These are phyloP conservation scores for Suillus alpinus DNA, from an alignment of 768 basidiomycete genomes.

Conservation along the genomic window DNA sequence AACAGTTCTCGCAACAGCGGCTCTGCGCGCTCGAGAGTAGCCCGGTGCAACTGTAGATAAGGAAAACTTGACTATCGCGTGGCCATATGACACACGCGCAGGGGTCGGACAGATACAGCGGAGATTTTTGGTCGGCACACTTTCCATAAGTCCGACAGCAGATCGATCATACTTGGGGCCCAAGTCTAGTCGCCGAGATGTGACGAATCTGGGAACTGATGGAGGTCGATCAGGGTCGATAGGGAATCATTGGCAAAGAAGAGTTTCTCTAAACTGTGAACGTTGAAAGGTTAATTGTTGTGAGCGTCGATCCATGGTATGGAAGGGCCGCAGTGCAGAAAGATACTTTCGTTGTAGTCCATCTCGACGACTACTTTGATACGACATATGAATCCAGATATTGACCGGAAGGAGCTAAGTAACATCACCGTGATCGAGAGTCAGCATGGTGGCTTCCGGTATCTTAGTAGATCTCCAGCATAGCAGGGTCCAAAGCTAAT, in stretches of 20 bases:
- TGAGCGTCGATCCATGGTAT: not conserved
- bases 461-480: slow-evolving; percentile 19
- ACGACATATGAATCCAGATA: not conserved
- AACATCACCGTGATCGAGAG: slow-evolving; percentile 16
- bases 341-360: not conserved
- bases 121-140: slow-evolving; percentile 2
- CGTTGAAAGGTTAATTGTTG: slow-evolving; percentile 4
- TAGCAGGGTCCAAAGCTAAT: not conserved
- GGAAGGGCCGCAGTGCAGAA: not conserved
- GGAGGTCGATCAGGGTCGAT: slow-evolving; percentile 5
- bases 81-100: not conserved
- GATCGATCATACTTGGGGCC: slow-evolving; percentile 2
- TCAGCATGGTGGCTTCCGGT: slow-evolving; percentile 13
- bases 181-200: slow-evolving; percentile 4
- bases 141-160: slow-evolving; percentile 1
- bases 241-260: slow-evolving; percentile 3
- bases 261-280: slow-evolving; percentile 1
- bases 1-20: not conserved
- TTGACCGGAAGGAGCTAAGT: slow-evolving; percentile 1
- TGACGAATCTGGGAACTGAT: slow-evolving; percentile 3
- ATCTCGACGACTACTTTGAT: not conserved
- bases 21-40: not conserved
- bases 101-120: not conserved
- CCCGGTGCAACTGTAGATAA: not conserved
- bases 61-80: not conserved